Percentiles rank a stretch among this genome's conserved stretches.
phyloP scores from a whole-genome alignment of 2,329 filamentous ascomycete species.

The Gnomoniopsis sp. region DNA sequence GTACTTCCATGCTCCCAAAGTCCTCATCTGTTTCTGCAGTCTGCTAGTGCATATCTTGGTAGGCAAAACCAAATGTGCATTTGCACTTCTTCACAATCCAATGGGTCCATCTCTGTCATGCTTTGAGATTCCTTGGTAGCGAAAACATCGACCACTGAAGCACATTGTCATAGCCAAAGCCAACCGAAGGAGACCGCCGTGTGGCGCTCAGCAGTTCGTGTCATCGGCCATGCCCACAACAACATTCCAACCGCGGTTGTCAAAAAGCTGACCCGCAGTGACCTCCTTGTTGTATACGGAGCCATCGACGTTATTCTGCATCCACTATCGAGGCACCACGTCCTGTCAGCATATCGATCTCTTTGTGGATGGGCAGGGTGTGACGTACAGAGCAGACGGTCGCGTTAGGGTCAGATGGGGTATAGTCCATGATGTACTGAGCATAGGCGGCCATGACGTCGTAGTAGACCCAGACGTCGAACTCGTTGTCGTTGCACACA shows the following conservation, averaged over 20 bases:
- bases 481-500: conserved; percentile 5
- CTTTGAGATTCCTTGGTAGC: no score
- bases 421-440: conserved; percentile 2
- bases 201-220: background rate
- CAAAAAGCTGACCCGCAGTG: conserved; percentile 2
- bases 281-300: background rate
- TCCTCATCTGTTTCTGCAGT: no score
- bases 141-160: no score
- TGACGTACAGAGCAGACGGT: background rate
- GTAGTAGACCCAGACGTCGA: background rate
- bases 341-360: background rate
- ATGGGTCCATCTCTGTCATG: no score
- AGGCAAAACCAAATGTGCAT: no score
- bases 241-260: background rate
- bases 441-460: conserved; percentile 4
- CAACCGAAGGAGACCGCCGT: background rate
- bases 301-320: background rate
- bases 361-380: background rate
- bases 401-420: background rate
- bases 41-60: no score
- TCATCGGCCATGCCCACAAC: background rate
- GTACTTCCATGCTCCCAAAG: no score
- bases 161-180: no score
- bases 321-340: background rate
- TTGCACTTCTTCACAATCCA: no score